A percentile compares a stretch with the other conserved stretches of the same genome.
Evolutionary conservation across 306 rosid species (phyloP).

Genomic region (Dryas alaskensis): DNA sequence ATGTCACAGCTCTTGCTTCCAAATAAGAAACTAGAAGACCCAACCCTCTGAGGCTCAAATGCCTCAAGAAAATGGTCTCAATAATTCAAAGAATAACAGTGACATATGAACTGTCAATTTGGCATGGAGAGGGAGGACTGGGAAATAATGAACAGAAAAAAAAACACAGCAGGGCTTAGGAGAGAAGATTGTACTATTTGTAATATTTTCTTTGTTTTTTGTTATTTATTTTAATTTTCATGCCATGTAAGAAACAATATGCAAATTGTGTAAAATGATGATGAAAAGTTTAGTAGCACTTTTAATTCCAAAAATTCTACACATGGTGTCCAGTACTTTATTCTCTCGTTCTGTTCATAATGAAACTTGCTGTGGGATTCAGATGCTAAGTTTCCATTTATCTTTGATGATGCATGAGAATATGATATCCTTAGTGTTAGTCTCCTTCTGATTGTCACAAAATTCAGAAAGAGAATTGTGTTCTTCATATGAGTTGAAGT

Average conservation of each 20-base stretch:
- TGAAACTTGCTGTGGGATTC: background rate
- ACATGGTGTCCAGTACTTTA: background rate
- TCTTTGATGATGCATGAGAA: background rate
- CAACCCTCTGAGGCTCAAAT: background rate
- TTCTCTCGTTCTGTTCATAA: background rate
- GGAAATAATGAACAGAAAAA: slow-evolving; percentile 17
- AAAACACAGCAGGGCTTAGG: slow-evolving; percentile 9
- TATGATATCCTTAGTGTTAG: background rate
- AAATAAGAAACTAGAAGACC: slow-evolving; percentile 22
- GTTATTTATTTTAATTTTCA: background rate
- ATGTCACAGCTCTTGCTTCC: slow-evolving; percentile 41
- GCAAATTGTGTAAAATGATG: slow-evolving; percentile 24
- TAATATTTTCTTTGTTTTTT: slow-evolving; percentile 12
- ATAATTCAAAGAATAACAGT: slow-evolving; percentile 2
- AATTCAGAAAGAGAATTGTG: background rate
- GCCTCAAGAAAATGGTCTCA: background rate
- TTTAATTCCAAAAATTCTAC: background rate
- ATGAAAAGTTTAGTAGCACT: slow-evolving; percentile 11
- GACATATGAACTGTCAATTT: background rate
- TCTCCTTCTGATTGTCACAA: background rate
- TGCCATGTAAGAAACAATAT: slow-evolving; percentile 22
- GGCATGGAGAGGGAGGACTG: slow-evolving; percentile 11
- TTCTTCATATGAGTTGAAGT: background rate
- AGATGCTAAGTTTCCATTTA: background rate
- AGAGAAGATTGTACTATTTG: slow-evolving; percentile 22